A percentile compares a stretch with the other conserved stretches of the same genome.
phyloP scores from a whole-genome alignment of 2,329 filamentous ascomycete genomes.

The Fusarium sp. region DNA sequence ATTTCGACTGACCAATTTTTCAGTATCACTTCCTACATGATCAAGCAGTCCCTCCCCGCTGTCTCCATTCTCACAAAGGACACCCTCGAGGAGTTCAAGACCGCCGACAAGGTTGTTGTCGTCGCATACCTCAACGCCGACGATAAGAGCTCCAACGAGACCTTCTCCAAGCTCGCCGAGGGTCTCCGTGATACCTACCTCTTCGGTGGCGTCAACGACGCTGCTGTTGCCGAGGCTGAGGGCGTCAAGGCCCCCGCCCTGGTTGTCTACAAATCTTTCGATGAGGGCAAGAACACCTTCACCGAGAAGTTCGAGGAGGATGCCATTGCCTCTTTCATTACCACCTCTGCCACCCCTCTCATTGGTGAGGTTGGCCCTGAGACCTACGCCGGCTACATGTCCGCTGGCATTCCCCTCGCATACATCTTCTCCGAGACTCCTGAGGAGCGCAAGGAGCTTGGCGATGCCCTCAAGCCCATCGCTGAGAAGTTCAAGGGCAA shows the following conservation, averaged over 20 bases:
- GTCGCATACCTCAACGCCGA: slow-evolving; percentile 85
- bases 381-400: slow-evolving; percentile 96
- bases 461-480: slow-evolving; percentile 81
- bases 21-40: slow-evolving; percentile 87
- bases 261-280: slow-evolving; percentile 97
- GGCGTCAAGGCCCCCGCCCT: slow-evolving; percentile 87
- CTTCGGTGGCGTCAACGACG: slow-evolving; percentile 89
- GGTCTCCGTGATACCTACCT: slow-evolving; percentile 89
- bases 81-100: slow-evolving; percentile 95
- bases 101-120: slow-evolving; percentile 93
- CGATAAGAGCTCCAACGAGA: slow-evolving; percentile 87
- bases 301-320: slow-evolving; percentile 81
- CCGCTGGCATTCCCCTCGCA: slow-evolving; percentile 87
- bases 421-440: slow-evolving; percentile 96
- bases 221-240: slow-evolving; percentile 85
- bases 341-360: slow-evolving; percentile 85
- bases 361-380: slow-evolving; percentile 97
- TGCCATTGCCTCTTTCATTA: slow-evolving; percentile 83
- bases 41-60: slow-evolving; percentile 94
- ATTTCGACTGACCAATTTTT: slow-evolving; percentile 32
- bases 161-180: slow-evolving; percentile 78
- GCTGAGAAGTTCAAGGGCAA: slow-evolving; percentile 92
- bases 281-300: slow-evolving; percentile 92
- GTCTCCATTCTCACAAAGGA: slow-evolving; percentile 86
- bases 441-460: slow-evolving; percentile 86